phyloP scores from a whole-genome alignment of 139 green algal genomes.

The Picochlorum sp. region DNA sequence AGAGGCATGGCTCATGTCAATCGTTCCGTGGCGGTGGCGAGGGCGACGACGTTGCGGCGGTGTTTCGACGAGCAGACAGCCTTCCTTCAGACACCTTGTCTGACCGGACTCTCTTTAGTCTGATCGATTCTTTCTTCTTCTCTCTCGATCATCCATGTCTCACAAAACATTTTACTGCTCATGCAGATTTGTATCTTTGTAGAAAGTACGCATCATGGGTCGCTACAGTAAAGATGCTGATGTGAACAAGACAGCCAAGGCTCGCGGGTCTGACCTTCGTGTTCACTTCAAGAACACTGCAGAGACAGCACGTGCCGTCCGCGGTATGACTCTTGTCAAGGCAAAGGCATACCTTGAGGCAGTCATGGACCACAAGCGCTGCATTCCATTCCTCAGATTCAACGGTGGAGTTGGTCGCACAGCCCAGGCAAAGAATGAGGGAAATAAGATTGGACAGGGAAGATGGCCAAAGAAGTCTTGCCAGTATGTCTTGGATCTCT shows the following conservation, averaged over 20 bases:
- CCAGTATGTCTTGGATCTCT: constrained; percentile 89
- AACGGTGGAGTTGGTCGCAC: constrained; percentile 64
- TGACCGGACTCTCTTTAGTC: too few relatives aligned
- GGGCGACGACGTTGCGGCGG: too few relatives aligned
- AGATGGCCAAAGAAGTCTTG: constrained; percentile 94
- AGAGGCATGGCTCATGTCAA: too few relatives aligned
- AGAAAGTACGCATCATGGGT: constrained; percentile 4
- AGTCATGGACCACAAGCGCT: constrained; percentile 88
- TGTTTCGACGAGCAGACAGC: too few relatives aligned
- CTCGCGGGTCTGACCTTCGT: constrained; percentile 80
- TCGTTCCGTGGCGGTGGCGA: too few relatives aligned
- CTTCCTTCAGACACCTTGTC: too few relatives aligned
- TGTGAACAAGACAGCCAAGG: constrained; percentile 25
- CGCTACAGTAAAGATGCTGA: constrained; percentile 11
- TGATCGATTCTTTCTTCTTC: too few relatives aligned
- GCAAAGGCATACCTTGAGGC: constrained; percentile 95
- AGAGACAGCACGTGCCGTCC: constrained; percentile 80
- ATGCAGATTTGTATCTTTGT: too few relatives aligned
- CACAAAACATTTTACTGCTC: too few relatives aligned
- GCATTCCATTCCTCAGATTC: constrained; percentile 92
- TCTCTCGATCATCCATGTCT: too few relatives aligned
- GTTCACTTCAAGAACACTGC: constrained; percentile 98
- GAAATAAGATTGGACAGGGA: constrained; percentile 72
- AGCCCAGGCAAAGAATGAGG: constrained; percentile 68
- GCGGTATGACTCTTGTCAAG: constrained; percentile 74